Evolutionary conservation across 805 yeast species (phyloP).

Genomic region (Zygotorulaspora danielsina): DNA sequence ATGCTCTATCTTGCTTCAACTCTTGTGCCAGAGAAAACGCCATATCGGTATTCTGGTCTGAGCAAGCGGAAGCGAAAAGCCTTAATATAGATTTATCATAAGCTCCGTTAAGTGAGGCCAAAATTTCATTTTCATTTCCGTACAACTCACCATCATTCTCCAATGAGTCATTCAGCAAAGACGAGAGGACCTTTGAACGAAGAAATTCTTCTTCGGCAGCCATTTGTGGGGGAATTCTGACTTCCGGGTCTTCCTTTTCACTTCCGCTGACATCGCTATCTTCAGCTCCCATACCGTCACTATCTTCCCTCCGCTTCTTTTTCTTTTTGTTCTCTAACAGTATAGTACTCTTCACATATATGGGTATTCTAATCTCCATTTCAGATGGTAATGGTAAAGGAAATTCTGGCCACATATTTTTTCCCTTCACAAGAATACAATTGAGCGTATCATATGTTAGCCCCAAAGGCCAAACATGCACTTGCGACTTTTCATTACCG

Average conservation of each 20-base stretch:
- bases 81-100: constrained; percentile 77
- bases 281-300: constrained; percentile 16
- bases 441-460: constrained; percentile 62
- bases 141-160: constrained; percentile 41
- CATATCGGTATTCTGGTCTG: constrained; percentile 56
- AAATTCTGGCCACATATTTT: constrained; percentile 62
- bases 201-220: constrained; percentile 62
- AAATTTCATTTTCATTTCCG: constrained; percentile 48
- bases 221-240: constrained; percentile 27
- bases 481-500: constrained; percentile 44
- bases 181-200: constrained; percentile 57
- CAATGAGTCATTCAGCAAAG: constrained; percentile 54
- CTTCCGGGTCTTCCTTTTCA: constrained; percentile 24
- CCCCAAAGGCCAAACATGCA: constrained; percentile 87
- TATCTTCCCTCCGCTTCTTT: constrained; percentile 25
- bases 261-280: constrained; percentile 18
- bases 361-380: constrained; percentile 65
- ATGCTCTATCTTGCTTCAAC: constrained; percentile 70
- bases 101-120: constrained; percentile 49
- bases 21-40: constrained; percentile 67
- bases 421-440: constrained; percentile 72
- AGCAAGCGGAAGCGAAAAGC: constrained; percentile 70
- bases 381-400: constrained; percentile 86
- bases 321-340: constrained; percentile 30
- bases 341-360: constrained; percentile 36